Percentiles rank a stretch among this genome's conserved stretches.
Evolutionary conservation across 2,329 filamentous ascomycete genomes (phyloP).

Genomic region (Fusarium ambrosium): DNA sequence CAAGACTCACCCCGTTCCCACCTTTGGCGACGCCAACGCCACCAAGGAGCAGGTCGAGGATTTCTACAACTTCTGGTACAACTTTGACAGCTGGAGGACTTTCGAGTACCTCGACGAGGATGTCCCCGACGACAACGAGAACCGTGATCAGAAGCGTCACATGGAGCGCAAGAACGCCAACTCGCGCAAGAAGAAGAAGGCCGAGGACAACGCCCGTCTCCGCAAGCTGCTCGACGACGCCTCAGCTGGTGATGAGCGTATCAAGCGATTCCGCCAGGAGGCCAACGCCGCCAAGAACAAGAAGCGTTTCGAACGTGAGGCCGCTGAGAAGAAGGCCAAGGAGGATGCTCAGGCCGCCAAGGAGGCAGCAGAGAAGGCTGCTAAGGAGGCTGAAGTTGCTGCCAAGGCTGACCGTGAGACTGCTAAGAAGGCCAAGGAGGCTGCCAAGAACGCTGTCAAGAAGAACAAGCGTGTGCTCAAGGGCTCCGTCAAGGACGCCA

Average conservation of each 20-base stretch:
- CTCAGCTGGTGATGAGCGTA: conserved; percentile 88
- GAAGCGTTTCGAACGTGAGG: conserved; percentile 91
- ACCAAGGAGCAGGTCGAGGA: conserved; percentile 90
- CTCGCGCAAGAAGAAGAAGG: conserved; percentile 99
- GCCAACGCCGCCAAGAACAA: conserved; percentile 97
- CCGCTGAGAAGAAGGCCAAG: conserved; percentile 85
- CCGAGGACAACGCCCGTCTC: conserved; percentile 92
- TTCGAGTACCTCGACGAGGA: conserved; percentile 99
- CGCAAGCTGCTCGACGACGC: conserved; percentile 91
- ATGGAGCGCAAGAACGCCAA: conserved; percentile 99
- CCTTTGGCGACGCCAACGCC: conserved; percentile 86
- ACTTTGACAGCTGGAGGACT: conserved; percentile 96
- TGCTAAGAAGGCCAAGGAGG: conserved; percentile 97
- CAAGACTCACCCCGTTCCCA: conserved; percentile 88
- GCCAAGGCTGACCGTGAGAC: conserved; percentile 88
- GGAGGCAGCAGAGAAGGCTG: conserved; percentile 83
- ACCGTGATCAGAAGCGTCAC: conserved; percentile 98
- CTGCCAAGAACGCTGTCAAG: conserved; percentile 98
- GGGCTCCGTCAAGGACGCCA: conserved; percentile 94
- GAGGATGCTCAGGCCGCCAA: conserved; percentile 89
- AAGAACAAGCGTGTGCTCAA: conserved; percentile 99
- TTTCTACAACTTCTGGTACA: conserved; percentile 99
- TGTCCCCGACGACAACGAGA: conserved; percentile 98
- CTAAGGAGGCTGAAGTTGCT: conserved; percentile 86
- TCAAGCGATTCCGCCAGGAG: conserved; percentile 96